phyloP scores from a whole-genome alignment of 2,329 filamentous ascomycete genomes.

The Pseudogymnoascus sp. region DNA sequence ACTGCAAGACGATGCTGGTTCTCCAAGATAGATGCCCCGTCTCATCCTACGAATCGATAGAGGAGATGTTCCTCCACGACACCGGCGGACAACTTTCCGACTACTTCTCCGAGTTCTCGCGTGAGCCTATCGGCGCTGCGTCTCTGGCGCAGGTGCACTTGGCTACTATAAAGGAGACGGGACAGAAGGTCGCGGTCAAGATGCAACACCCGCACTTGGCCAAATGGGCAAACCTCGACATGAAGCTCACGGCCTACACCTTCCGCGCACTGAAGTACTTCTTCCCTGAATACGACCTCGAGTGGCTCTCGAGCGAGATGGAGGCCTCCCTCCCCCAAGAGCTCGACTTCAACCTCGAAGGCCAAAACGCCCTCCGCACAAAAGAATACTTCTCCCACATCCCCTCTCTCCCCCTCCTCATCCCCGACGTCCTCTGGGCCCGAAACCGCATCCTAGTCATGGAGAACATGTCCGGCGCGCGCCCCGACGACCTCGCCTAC shows the following conservation, averaged over 20 bases:
- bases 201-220: conserved; percentile 86
- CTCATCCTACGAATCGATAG: conserved; percentile 78
- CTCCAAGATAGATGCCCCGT: conserved; percentile 93
- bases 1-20: conserved; percentile 92
- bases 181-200: conserved; percentile 88
- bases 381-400: conserved; percentile 72
- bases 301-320: conserved; percentile 93
- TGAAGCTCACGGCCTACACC: conserved; percentile 77
- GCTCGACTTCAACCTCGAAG: conserved; percentile 81
- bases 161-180: conserved; percentile 71
- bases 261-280: conserved; percentile 85
- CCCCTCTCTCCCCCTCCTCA: conserved; percentile 69
- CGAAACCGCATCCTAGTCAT: conserved; percentile 87
- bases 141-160: conserved; percentile 92
- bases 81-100: conserved; percentile 72
- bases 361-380: conserved; percentile 70
- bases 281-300: conserved; percentile 95
- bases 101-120: conserved; percentile 78
- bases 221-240: conserved; percentile 82
- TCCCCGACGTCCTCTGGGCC: conserved; percentile 85
- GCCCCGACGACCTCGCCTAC: conserved; percentile 82
- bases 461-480: conserved; percentile 80
- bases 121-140: conserved; percentile 77
- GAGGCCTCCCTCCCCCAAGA: conserved; percentile 83
- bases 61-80: conserved; percentile 77